These are phyloP conservation scores for Punctularia strigosozonata DNA, from an alignment of 768 basidiomycete species.

Conservation along the genomic window DNA sequence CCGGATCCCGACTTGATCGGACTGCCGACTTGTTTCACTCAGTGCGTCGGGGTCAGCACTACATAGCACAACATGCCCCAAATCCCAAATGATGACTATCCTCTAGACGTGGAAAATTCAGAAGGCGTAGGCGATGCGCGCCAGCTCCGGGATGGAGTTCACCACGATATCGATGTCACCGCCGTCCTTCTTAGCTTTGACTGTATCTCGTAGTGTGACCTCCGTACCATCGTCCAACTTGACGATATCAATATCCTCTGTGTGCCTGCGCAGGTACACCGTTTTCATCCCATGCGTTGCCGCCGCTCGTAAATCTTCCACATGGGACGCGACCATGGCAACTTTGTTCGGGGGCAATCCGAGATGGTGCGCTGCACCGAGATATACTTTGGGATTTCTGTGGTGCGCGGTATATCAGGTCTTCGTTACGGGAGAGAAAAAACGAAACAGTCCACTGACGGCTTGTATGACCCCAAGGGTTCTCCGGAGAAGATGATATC, in stretches of 20 bases:
- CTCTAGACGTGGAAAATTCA: too few species aligned
- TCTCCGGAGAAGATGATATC: slow-evolving; percentile 51
- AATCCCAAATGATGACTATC: too few species aligned
- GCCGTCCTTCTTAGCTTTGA: slow-evolving; percentile 37
- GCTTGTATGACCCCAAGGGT: slow-evolving; percentile 51
- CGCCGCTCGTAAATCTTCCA: slow-evolving; percentile 43
- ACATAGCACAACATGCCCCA: too few species aligned
- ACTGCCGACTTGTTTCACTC: too few species aligned
- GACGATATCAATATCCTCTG: slow-evolving; percentile 27
- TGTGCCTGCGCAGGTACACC: slow-evolving; percentile 41
- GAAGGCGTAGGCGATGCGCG: too few species aligned
- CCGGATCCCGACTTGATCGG: too few species aligned
- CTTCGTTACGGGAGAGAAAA: neutral
- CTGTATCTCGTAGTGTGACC: slow-evolving; percentile 14
- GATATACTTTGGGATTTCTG: slow-evolving; percentile 43
- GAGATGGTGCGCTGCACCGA: slow-evolving; percentile 36
- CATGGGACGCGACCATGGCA: slow-evolving; percentile 59
- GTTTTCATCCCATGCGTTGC: slow-evolving; percentile 41
- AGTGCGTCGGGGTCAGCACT: too few species aligned
- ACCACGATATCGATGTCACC: slow-evolving; percentile 51
- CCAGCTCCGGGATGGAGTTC: slow-evolving; percentile 36
- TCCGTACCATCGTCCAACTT: too few species aligned
- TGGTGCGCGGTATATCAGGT: too few species aligned
- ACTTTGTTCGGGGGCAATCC: slow-evolving; percentile 32
- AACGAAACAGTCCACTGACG: slow-evolving; percentile 34